Base-by-base conservation (phyloP, 768 basidiomycete genomes). In the Leccinum longicurvipes region DNA sequence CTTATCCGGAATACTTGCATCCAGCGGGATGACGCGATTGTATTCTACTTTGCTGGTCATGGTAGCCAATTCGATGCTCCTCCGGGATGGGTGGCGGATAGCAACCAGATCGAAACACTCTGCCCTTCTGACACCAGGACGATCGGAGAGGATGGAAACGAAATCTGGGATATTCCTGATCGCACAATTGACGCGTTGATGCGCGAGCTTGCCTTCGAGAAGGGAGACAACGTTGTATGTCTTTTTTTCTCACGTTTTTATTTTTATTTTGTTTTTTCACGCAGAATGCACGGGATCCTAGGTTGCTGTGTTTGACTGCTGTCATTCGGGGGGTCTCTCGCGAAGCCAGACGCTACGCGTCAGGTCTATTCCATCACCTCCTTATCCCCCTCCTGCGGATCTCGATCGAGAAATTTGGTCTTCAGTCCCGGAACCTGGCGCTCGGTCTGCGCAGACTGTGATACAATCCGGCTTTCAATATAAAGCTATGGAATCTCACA, bases 1-100 rank as follows among this genome's bases (percentile, higher is more conserved):
- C 49, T 65, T 0, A 25, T 60, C 11, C 8, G 47, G 0, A 65
- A 65, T 7, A 10, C 17, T 1, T 11, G 51, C 4, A 53, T 66
- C 3, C 50, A 51, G n/a, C 50, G 47, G 25, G 49, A 62, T 29
- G 64, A 66, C 14, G 41, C 53, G 12, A 66, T 65, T 15, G 3
- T 65, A 1, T 60, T 66, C 57, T 65, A 50, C 15, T 65, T 55
- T 14, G 61, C 64, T 0, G 64, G 64, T 4, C 64, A 65, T 24
- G 64, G 64, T 0, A 39, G 49, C 17, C 64, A 4, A 21, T 4
- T 15, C 0, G 28, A 39, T 6, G 56, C 61, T 4, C 64, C 64
- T 21, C 25, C 24, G 5, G 64, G 64, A 14, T 66, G 64, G 64
- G 36, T 66, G 41, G 48, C 64, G 17, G 59, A 56, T 7, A 31